Evolutionary conservation across 192 early-diverging fungal genomes (phyloP).

Genomic region (Gigaspora rosea): DNA sequence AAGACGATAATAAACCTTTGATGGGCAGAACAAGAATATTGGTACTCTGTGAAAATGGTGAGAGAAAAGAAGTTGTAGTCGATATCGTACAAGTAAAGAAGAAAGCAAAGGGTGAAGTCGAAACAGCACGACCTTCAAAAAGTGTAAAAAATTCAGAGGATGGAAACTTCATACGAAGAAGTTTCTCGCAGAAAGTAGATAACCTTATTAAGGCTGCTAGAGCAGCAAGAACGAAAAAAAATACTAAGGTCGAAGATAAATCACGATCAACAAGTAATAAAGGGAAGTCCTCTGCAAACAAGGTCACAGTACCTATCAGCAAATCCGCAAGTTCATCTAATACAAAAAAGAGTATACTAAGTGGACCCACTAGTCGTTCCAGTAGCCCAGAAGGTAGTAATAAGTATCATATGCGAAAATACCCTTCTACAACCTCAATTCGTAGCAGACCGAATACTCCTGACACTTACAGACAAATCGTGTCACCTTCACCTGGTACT

Average conservation of each 20-base stretch:
- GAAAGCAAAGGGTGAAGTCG: conserved; percentile 17
- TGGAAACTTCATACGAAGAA: conserved; percentile 19
- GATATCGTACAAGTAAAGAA: conserved; percentile 32
- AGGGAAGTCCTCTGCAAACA: conserved; percentile 3
- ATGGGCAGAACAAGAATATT: conserved; percentile 26
- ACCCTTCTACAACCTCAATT: not conserved
- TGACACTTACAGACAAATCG: not conserved
- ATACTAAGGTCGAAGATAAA: not conserved
- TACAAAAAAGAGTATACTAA: conserved; percentile 8
- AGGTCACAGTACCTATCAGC: not conserved
- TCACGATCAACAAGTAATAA: not conserved
- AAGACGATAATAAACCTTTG: conserved; percentile 9
- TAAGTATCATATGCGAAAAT: not conserved
- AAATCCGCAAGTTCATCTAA: not conserved
- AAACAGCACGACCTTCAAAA: conserved; percentile 13
- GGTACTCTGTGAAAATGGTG: conserved; percentile 29
- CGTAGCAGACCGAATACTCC: conserved; percentile 32
- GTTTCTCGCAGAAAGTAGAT: conserved; percentile 11
- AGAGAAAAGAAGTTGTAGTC: conserved; percentile 27
- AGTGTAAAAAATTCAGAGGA: not conserved
- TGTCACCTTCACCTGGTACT: conserved; percentile 6
- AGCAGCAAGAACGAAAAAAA: conserved; percentile 10
- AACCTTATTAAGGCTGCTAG: conserved; percentile 18
- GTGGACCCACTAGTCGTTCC: conserved; percentile 16
- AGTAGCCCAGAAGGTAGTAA: conserved; percentile 28